These are phyloP conservation scores for Leucocoprinus gongylophorus DNA, from an alignment of 1,284 basidiomycete species.

Conservation along the genomic window DNA sequence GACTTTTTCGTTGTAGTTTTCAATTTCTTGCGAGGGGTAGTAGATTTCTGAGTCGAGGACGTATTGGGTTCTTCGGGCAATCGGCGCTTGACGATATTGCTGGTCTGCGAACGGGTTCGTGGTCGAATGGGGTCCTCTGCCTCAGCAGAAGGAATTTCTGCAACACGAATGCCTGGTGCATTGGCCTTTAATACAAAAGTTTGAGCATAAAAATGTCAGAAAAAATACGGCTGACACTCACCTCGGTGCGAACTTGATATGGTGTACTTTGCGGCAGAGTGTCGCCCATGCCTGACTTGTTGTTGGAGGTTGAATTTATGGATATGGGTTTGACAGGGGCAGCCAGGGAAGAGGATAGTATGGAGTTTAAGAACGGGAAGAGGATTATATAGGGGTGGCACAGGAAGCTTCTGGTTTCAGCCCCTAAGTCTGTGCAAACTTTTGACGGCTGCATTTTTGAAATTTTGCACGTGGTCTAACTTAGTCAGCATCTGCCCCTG, in stretches of 20 bases:
- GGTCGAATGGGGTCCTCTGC: conserved; percentile 16
- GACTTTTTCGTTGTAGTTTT: conserved; percentile 11
- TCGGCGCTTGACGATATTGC: conserved; percentile 25
- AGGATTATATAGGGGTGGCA: conserved; percentile 2
- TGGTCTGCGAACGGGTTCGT: conserved; percentile 29
- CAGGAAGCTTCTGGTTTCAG: conserved; percentile 9
- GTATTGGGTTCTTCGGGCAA: conserved; percentile 1
- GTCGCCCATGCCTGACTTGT: neutral
- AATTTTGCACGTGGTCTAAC: conserved; percentile 10
- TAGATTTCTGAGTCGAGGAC: conserved; percentile 14
- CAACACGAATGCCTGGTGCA: neutral
- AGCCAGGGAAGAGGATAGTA: neutral
- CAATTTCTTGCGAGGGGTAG: conserved; percentile 18
- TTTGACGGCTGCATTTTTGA: conserved; percentile 7
- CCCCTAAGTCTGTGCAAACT: conserved; percentile 11
- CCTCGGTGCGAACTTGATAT: conserved; percentile 1
- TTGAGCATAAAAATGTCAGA: neutral
- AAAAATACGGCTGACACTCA: neutral
- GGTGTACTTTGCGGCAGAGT: neutral
- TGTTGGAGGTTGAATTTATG: neutral
- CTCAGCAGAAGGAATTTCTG: neutral
- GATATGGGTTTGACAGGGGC: neutral
- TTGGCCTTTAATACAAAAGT: neutral
- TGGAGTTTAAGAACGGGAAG: conserved; percentile 1
- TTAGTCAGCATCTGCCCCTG: conserved; percentile 6